Evolutionary conservation across 345 rosid genomes (phyloP).

Genomic region (Sisymbrium irio): DNA sequence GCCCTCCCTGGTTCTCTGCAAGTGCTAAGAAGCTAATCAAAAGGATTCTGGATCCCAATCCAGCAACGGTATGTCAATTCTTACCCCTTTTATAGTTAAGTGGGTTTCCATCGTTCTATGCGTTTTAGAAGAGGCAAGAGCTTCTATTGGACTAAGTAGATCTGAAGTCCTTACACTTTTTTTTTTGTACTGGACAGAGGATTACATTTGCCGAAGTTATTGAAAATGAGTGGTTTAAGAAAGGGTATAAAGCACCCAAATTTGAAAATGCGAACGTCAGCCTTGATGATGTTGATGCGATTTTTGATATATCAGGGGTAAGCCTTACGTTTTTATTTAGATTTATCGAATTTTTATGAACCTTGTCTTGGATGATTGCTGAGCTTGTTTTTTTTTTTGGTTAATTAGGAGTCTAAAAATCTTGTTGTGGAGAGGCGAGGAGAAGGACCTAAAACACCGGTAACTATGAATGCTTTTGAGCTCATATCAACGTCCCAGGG

Average conservation of each 20-base stretch:
- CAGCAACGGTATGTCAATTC: constrained; percentile 58
- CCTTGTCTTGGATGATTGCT: constrained; percentile 6
- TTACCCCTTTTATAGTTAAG: background rate
- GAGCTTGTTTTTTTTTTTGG: constrained; percentile 33
- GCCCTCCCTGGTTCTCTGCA: constrained; percentile 96
- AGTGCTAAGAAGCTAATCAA: constrained; percentile 89
- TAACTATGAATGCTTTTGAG: constrained; percentile 96
- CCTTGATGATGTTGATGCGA: constrained; percentile 81
- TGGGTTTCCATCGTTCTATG: background rate
- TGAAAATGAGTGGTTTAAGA: constrained; percentile 96
- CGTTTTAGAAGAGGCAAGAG: background rate
- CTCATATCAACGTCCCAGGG: constrained; percentile 95
- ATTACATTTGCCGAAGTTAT: constrained; percentile 76
- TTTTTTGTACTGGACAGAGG: constrained; percentile 54
- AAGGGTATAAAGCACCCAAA: constrained; percentile 83
- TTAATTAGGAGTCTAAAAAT: constrained; percentile 54
- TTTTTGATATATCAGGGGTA: constrained; percentile 78
- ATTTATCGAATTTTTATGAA: background rate
- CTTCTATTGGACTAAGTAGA: background rate
- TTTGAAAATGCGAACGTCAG: constrained; percentile 77
- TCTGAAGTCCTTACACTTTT: background rate
- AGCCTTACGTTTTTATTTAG: constrained; percentile 4
- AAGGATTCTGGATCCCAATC: constrained; percentile 91
- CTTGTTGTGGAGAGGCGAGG: constrained; percentile 91
- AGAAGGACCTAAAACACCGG: constrained; percentile 64